These are phyloP conservation scores for Paramecium caudatum DNA, from an alignment of 73 alveolate species.

Conservation along the genomic window DNA sequence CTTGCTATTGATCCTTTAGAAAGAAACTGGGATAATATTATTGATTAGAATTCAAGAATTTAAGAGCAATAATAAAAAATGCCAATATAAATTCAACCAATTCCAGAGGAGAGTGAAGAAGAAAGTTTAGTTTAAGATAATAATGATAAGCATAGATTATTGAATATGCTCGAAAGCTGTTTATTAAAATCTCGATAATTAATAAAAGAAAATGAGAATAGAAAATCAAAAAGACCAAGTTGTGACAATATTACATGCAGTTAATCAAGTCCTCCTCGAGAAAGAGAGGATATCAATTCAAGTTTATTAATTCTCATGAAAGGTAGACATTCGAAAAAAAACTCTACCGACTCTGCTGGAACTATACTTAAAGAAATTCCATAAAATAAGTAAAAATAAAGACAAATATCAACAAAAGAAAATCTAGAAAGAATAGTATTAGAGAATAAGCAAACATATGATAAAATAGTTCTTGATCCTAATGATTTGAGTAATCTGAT, in stretches of 20 bases:
- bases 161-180: constrained; percentile 60
- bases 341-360: constrained; percentile 34
- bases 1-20: constrained; percentile 57
- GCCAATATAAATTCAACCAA: neutral
- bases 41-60: neutral
- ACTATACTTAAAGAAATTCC: constrained; percentile 62
- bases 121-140: constrained; percentile 27
- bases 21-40: constrained; percentile 48
- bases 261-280: constrained; percentile 13
- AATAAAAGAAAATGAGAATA: constrained; percentile 22
- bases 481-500: constrained; percentile 22
- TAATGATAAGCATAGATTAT: constrained; percentile 2
- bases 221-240: constrained; percentile 67
- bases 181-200: constrained; percentile 7
- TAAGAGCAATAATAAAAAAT: neutral
- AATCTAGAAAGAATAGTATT: neutral
- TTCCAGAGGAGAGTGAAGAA: constrained; percentile 68
- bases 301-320: constrained; percentile 49
- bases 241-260: neutral
- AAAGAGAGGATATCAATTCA: constrained; percentile 47
- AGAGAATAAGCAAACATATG: neutral
- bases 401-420: neutral
- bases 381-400: constrained; percentile 20
- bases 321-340: constrained; percentile 54
- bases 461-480: neutral